Percentiles rank a stretch among this genome's conserved stretches.
These are phyloP conservation scores for Zarea fungicola DNA, from an alignment of 2,329 filamentous ascomycete species.

Conservation along the genomic window DNA sequence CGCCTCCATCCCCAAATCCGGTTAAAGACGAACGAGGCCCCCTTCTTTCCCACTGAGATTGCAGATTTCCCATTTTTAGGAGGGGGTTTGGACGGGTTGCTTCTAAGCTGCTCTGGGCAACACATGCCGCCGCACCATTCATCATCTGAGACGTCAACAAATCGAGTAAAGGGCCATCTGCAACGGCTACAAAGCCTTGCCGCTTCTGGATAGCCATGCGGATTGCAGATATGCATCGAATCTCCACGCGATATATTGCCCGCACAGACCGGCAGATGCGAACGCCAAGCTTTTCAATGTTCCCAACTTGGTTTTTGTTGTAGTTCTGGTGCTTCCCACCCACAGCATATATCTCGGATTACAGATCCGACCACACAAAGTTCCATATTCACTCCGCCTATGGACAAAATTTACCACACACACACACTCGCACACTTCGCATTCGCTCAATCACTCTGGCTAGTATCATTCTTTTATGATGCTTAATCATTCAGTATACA, in stretches of 20 bases:
- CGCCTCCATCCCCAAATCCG: slow-evolving; percentile 17
- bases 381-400: no score
- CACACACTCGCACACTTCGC: no score
- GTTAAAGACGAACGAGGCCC: slow-evolving; percentile 21
- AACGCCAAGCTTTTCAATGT: no score
- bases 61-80: not conserved
- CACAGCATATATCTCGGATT: no score
- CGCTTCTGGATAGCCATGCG: slow-evolving; percentile 7
- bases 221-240: not conserved
- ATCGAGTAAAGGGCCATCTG: slow-evolving; percentile 11
- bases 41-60: no score
- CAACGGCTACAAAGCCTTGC: slow-evolving; percentile 11
- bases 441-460: not conserved
- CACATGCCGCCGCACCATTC: slow-evolving; percentile 12
- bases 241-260: not conserved
- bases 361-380: no score
- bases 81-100: not conserved
- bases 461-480: not conserved
- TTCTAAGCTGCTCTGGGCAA: slow-evolving; percentile 14
- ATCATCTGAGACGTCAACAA: slow-evolving; percentile 11
- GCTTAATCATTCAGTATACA: slow-evolving; percentile 12
- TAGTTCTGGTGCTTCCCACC: no score
- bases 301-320: no score
- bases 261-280: no score
- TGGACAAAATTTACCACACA: no score